Base-by-base conservation (phyloP, 1,284 basidiomycete genomes). In the Malassezia psittaci region DNA sequence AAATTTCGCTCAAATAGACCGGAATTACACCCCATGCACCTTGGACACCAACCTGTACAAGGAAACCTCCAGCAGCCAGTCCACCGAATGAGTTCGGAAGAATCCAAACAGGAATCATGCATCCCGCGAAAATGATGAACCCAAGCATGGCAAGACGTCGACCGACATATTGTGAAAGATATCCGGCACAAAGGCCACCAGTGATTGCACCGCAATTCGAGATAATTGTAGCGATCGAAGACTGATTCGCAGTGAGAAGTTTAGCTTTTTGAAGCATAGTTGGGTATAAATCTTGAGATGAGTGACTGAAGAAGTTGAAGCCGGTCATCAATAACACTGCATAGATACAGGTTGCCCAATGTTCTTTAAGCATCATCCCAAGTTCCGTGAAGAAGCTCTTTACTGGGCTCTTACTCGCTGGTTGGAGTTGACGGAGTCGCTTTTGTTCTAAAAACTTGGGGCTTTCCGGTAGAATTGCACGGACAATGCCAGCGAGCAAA, bases 141-240 rank as follows among this genome's bases (percentile, higher is more conserved):
- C 77, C 80, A 81, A 90, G 76, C 65, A 91, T 90, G 2, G 87
- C 88, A 79, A 96, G 79, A 19, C 93, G 82, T 52, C 93, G 83
- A 5, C 93, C 93, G 49, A 88, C 79, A 75, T 85, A 85, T 70
- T 96, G 93, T 41, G 85, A 88, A 0, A 81, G 52, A 67, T 78
- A 85, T 13, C 91, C 91, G 9, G 86, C 86, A 48, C 90, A 70
- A 0, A 79, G 77, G 50, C 90, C 89, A 33, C 90, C 90, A 1
- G 78, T 78, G 53, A 89, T 81, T 21, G 86, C 77, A 83, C 86
- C 83, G 52, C 72, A 86, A 75, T 88, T 90, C 24, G 86, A 85
- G 64, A 96, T 89, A 68, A 96, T 96, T 11, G 90, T 94, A 0
- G 88, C 87, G 39, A 87, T 79, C 2, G 86, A 87, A 0, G 90